Evolutionary conservation across 176 grass and related monocot genomes (phyloP).

Genomic region (Aegilops sharonensis): DNA sequence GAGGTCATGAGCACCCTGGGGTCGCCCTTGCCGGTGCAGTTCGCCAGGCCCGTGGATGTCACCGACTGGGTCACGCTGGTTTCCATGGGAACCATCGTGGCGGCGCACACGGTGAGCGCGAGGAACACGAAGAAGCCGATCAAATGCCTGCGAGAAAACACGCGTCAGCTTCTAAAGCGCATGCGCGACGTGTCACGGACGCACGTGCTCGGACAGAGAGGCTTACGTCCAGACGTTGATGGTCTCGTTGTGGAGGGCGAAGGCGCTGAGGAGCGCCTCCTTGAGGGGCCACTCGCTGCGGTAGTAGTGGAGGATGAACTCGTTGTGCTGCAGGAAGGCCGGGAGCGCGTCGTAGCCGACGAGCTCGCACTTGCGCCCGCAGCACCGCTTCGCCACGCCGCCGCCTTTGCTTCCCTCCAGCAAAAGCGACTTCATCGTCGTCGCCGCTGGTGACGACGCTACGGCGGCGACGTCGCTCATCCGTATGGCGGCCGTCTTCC

Average conservation of each 20-base stretch:
- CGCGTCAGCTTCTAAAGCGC: not conserved
- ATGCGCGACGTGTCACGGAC: not conserved
- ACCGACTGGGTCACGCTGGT: not conserved
- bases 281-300: conserved; percentile 77
- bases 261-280: conserved; percentile 60
- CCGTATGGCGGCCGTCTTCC: conserved; percentile 34
- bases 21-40: conserved; percentile 8
- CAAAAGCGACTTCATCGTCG: not conserved
- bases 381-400: conserved; percentile 3
- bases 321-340: conserved; percentile 73
- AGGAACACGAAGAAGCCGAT: conserved; percentile 85
- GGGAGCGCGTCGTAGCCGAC: conserved; percentile 62
- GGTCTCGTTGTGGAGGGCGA: conserved; percentile 78
- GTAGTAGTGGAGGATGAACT: conserved; percentile 73
- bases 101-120: conserved; percentile 49
- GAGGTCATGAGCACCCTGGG: not conserved
- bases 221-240: conserved; percentile 81
- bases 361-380: conserved; percentile 38
- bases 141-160: conserved; percentile 50
- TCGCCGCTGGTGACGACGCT: not conserved
- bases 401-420: not conserved
- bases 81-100: conserved; percentile 44
- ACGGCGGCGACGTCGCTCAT: not conserved
- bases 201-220: not conserved
- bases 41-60: not conserved